A percentile compares a stretch with the other conserved stretches of the same genome.
Evolutionary conservation across 108 stramenopile genomes (phyloP).

Genomic region (Cyclostephanos invisitatus): DNA sequence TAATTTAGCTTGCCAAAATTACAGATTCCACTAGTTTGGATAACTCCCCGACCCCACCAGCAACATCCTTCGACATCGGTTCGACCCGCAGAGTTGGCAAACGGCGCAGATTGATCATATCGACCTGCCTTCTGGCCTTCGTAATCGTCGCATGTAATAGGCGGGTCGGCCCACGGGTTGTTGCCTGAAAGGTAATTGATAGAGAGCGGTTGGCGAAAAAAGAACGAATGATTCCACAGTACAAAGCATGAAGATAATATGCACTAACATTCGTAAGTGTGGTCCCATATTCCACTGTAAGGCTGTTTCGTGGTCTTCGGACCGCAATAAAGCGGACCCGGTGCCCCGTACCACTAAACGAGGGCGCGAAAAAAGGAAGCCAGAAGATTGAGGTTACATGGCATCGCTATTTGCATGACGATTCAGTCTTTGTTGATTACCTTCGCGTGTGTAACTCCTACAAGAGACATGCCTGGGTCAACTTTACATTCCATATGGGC

Average conservation of each 20-base stretch:
- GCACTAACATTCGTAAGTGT: conserved; percentile 10
- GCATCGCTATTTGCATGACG: too few species aligned
- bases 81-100: conserved; percentile 26
- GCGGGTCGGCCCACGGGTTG: conserved; percentile 38
- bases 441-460: conserved; percentile 4
- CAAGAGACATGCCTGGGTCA: conserved; percentile 7
- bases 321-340: conserved; percentile 44
- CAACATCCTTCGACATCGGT: conserved; percentile 57
- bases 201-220: background rate
- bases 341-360: conserved; percentile 48
- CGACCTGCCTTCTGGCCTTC: conserved; percentile 40
- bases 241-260: background rate
- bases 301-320: conserved; percentile 27
- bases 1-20: conserved; percentile 50
- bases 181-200: conserved; percentile 8
- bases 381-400: background rate
- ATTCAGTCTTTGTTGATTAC: background rate
- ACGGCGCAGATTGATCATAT: conserved; percentile 20
- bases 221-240: background rate
- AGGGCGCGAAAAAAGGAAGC: background rate
- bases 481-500: conserved; percentile 8
- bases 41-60: conserved; percentile 52
- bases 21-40: conserved; percentile 40
- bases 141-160: conserved; percentile 27
- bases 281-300: conserved; percentile 28